Evolutionary conservation across 2,329 filamentous ascomycete species (phyloP), one percentile per base, ranked within the genome.

Genomic region (Helicocarpus griseus): DNA sequence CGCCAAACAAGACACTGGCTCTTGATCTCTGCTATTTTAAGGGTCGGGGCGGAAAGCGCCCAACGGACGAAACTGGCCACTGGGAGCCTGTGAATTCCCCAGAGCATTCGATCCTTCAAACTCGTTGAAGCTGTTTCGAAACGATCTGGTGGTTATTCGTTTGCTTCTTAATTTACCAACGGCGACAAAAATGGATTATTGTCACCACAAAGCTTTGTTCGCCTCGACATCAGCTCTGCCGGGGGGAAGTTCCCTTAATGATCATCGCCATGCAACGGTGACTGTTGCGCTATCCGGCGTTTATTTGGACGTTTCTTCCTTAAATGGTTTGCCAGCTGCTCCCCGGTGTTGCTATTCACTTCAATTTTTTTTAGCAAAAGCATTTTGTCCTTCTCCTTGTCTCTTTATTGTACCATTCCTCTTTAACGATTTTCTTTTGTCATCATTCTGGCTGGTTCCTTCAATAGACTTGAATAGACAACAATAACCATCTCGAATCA

Each of bases 381-480:
- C 45, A 24, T 45, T 45, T n/a, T 31, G 5, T 29, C 38, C 17
- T 24, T 26, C 5, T 48, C 43, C 31, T 52, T 48, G 33, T 48
- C 19, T 41, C 13, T 24, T 38, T 31, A 24, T 43, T 50, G 28
- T 48, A 22, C 39, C 33, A 7, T 24, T 33, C 24, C 13, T 22
- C 36, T 26, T 33, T 48, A 24, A 52, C 26, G 36, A 48, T 24
- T 52, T 48, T 51, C 35, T 41, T 52, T 52, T 52, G 35, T 48
- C 41, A 21, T 38, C 14, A 24, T 35, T 44, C 44, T 41, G 17
- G 31, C n/a, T 26, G 26, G 33, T 22, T 40, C 26, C 41, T 39
- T 48, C 35, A 48, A 48, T 31, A 33, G 36, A 40, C 7, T 13
- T 52, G 17, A 48, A 52, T 48, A 52, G n/a, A 52, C 43, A 38